Percentiles rank a stretch among this genome's conserved stretches.
These are phyloP conservation scores for Pyrenophora graminea DNA, from an alignment of 2,329 filamentous ascomycete genomes.

Conservation along the genomic window DNA sequence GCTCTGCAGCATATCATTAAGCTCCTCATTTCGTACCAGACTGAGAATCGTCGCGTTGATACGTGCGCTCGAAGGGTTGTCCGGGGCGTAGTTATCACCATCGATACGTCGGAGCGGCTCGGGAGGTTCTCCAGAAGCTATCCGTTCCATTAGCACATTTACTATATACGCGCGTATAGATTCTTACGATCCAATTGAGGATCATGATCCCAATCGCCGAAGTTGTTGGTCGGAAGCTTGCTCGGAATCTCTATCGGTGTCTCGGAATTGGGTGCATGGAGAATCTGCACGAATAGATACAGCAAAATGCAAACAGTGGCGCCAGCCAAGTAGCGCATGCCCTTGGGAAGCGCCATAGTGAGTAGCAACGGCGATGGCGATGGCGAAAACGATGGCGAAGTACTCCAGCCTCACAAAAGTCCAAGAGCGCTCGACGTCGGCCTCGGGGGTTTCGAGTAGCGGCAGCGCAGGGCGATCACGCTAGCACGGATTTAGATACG, in stretches of 20 bases:
- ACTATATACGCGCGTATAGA: not conserved
- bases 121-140: constrained; percentile 82
- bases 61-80: constrained; percentile 75
- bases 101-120: constrained; percentile 71
- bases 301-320: constrained; percentile 73
- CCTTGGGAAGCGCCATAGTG: constrained; percentile 82
- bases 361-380: constrained; percentile 3
- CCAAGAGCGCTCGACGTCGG: constrained; percentile 1
- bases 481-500: constrained; percentile 8
- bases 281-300: constrained; percentile 78
- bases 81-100: constrained; percentile 75
- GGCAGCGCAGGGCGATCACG: constrained; percentile 9
- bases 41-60: constrained; percentile 93
- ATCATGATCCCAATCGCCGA: constrained; percentile 72
- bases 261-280: constrained; percentile 62
- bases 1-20: constrained; percentile 79
- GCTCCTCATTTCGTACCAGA: constrained; percentile 89
- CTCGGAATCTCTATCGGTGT: constrained; percentile 45
- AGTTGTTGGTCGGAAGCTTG: constrained; percentile 45
- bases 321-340: constrained; percentile 77
- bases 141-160: constrained; percentile 6
- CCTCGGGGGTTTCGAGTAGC: constrained; percentile 7
- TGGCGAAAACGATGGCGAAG: not conserved
- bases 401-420: constrained; percentile 14
- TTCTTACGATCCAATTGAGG: constrained; percentile 84